phyloP scores from a whole-genome alignment of 345 rosid species.

The Corchorus capsularis region DNA sequence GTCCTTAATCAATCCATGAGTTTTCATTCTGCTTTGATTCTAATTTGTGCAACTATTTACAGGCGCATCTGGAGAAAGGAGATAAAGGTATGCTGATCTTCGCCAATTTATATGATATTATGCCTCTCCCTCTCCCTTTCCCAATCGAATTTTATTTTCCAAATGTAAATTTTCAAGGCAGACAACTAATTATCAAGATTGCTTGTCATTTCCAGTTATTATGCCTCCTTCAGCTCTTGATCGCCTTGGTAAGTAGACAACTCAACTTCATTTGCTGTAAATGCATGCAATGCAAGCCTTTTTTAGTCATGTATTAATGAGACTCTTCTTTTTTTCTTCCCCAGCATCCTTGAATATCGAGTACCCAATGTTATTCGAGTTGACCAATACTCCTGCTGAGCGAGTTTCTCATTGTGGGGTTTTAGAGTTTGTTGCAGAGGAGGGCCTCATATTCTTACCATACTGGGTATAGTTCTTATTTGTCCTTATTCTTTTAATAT shows the following conservation, averaged over 20 bases:
- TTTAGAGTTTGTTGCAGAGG: conserved; percentile 67
- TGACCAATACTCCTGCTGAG: conserved; percentile 41
- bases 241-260: conserved; percentile 53
- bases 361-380: conserved; percentile 64
- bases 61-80: conserved; percentile 72
- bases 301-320: not conserved
- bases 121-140: not conserved
- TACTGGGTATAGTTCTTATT: conserved; percentile 50
- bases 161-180: not conserved
- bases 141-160: not conserved
- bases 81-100: conserved; percentile 50
- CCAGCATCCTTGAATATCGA: conserved; percentile 64
- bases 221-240: conserved; percentile 80
- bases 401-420: conserved; percentile 65
- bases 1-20: not conserved
- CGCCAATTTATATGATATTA: not conserved
- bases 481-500: not conserved
- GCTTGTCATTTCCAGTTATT: conserved; percentile 44
- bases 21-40: not conserved
- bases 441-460: conserved; percentile 62
- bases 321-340: not conserved
- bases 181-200: conserved; percentile 12
- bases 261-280: not conserved
- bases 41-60: conserved; percentile 27
- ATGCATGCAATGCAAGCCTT: not conserved